Percentiles rank a stretch among this genome's conserved stretches.
Conservation (phyloP, 148 eudicot species). For the Rhododendron henanense region DNA sequence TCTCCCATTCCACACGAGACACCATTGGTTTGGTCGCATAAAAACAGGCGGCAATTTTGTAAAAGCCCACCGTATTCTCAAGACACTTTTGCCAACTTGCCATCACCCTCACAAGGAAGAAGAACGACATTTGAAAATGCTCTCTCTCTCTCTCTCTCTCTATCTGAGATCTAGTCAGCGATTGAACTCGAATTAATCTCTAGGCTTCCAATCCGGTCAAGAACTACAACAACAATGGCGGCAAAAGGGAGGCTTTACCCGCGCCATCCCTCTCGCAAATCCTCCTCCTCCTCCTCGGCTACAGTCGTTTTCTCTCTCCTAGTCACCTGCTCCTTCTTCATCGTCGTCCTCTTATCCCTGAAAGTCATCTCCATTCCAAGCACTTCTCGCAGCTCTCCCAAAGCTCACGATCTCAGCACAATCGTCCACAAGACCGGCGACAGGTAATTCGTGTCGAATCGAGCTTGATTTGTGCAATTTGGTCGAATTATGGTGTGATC, state of each 20-base stretch:
- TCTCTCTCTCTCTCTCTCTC: neutral
- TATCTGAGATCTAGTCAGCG: constrained; percentile 9
- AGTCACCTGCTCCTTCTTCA: constrained; percentile 39
- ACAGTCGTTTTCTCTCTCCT: constrained; percentile 44
- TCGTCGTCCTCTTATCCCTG: constrained; percentile 55
- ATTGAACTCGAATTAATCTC: neutral
- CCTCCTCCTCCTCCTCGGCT: constrained; percentile 44
- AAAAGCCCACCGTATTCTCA: neutral
- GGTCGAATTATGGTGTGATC: constrained; percentile 1
- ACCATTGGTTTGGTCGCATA: neutral
- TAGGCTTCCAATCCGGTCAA: neutral
- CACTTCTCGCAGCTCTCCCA: constrained; percentile 22
- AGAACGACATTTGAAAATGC: neutral
- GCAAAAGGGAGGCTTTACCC: constrained; percentile 38
- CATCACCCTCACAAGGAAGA: no score
- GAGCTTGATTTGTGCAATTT: neutral
- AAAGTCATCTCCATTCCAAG: constrained; percentile 59
- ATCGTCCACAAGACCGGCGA: constrained; percentile 43
- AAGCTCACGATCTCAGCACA: constrained; percentile 59
- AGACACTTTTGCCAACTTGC: neutral
- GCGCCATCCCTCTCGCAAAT: constrained; percentile 36
- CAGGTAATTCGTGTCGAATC: constrained; percentile 28
- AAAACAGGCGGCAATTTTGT: neutral
- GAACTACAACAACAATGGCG: constrained; percentile 43
- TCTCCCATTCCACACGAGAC: neutral